Evolutionary conservation across 371 early-diverging fungal species (phyloP), one percentile per base, ranked within the genome.

Genomic region (Rhizomucor miehei): DNA sequence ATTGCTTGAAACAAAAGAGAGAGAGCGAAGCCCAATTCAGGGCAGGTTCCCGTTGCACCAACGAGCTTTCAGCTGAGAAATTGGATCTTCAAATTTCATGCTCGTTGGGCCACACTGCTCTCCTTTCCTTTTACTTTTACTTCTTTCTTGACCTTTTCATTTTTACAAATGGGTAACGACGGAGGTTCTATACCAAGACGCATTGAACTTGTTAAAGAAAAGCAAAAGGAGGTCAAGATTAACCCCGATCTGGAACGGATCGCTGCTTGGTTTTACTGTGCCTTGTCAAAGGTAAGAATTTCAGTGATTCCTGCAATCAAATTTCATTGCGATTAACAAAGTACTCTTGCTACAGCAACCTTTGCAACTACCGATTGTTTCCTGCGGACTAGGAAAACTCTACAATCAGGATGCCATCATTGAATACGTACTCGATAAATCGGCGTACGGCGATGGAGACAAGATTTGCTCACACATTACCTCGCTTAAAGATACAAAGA

Each of bases 121-220:
- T 35, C 21, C 19, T 40, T 54, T 36, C 36, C 41, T 54, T 36
- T 46, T 46, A 11, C 37, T 51, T 37, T 12, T 6, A 29, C 29
- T 29, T 3, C 29, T 29, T n/a, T n/a, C n/a, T n/a, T n/a, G n/a
- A n/a, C n/a, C n/a, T n/a, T n/a, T n/a, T n/a, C n/a, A n/a, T n/a
- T n/a, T n/a, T n/a, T n/a, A 34, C 10, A 51, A 14, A 93, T 93
- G 93, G 94, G 95, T 65, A 89, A 92, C 71, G 98, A 97, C 80
- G 98, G 97, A 46, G 97, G 98, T 59, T 88, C 89, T 44, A 98
- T 98, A 63, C 98, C 97, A 48, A 86, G 87, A 67, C 82, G 98
- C 41, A 86, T 84, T 66, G 98, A 97, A 61, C 85, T 98, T 50
- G 95, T 98, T 52, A 93, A 92, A 75, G 84, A 88, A 59, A 94